phyloP scores from a whole-genome alignment of 257 asterid genomes.

The Leonotis leonurus region DNA sequence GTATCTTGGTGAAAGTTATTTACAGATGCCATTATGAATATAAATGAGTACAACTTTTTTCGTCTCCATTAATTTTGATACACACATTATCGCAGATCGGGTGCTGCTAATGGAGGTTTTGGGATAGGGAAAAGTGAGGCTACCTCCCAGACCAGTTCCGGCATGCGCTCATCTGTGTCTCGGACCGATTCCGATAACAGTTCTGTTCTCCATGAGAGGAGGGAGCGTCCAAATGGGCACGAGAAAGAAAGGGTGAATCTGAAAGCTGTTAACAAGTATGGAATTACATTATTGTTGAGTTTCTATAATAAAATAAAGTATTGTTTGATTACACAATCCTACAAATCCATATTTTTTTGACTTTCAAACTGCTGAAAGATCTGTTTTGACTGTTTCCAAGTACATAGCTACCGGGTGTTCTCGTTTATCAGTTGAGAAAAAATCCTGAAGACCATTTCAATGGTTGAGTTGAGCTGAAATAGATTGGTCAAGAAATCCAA shows the following conservation, averaged over 20 bases:
- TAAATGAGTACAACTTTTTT: not conserved
- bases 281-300: constrained; percentile 1
- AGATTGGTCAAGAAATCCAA: too few species aligned
- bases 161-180: constrained; percentile 57
- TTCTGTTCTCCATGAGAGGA: constrained; percentile 60
- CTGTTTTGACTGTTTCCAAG: not conserved
- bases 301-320: not conserved
- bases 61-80: constrained; percentile 20
- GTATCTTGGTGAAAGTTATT: constrained; percentile 3
- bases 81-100: constrained; percentile 41
- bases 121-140: constrained; percentile 58
- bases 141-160: constrained; percentile 48
- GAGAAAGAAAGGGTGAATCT: constrained; percentile 67
- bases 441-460: too few species aligned
- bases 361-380: not conserved
- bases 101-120: constrained; percentile 54
- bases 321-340: not conserved
- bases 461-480: too few species aligned
- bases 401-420: not conserved
- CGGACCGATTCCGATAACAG: constrained; percentile 63
- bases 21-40: not conserved
- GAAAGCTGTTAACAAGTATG: constrained; percentile 71
- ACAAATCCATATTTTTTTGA: not conserved
- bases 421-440: not conserved
- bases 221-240: constrained; percentile 59